Evolutionary conservation across 75 land plant genomes (phyloP).

Genomic region (Selaginella moellendorffii): DNA sequence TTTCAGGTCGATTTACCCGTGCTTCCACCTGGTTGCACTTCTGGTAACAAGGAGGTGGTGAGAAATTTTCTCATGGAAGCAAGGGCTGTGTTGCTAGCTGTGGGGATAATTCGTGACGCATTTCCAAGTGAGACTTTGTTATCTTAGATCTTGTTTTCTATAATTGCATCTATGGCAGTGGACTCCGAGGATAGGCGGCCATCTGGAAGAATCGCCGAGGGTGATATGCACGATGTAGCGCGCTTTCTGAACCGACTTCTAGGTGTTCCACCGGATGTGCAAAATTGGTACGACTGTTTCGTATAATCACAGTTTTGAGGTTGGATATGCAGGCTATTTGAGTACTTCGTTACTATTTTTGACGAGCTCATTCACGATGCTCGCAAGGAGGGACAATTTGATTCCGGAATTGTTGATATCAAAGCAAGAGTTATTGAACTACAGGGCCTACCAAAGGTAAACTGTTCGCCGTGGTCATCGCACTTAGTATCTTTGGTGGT

Average conservation of each 20-base stretch:
- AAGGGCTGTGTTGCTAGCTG: slow-evolving; percentile 68
- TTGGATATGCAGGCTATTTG: slow-evolving; percentile 75
- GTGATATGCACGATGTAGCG: slow-evolving; percentile 87
- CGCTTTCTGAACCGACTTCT: slow-evolving; percentile 81
- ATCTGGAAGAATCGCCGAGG: slow-evolving; percentile 76
- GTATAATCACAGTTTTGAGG: neutral
- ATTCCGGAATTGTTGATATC: slow-evolving; percentile 91
- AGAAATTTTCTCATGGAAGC: slow-evolving; percentile 45
- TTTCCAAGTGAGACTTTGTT: slow-evolving; percentile 30
- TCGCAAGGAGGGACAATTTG: slow-evolving; percentile 79
- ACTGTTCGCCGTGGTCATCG: neutral
- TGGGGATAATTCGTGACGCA: slow-evolving; percentile 80
- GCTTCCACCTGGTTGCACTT: slow-evolving; percentile 66
- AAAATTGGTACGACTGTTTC: slow-evolving; percentile 41
- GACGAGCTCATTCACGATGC: slow-evolving; percentile 65
- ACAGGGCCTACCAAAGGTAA: slow-evolving; percentile 63
- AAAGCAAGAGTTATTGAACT: slow-evolving; percentile 58
- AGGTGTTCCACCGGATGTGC: slow-evolving; percentile 80
- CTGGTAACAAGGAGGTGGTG: slow-evolving; percentile 35
- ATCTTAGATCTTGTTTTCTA: neutral
- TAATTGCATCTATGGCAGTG: no score
- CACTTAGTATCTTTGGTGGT: neutral
- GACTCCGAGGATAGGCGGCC: slow-evolving; percentile 29
- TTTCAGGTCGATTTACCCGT: slow-evolving; percentile 51
- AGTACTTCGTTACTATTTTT: slow-evolving; percentile 66